phyloP scores from a whole-genome alignment of 306 rosid genomes.

The Luffa acutangula region DNA sequence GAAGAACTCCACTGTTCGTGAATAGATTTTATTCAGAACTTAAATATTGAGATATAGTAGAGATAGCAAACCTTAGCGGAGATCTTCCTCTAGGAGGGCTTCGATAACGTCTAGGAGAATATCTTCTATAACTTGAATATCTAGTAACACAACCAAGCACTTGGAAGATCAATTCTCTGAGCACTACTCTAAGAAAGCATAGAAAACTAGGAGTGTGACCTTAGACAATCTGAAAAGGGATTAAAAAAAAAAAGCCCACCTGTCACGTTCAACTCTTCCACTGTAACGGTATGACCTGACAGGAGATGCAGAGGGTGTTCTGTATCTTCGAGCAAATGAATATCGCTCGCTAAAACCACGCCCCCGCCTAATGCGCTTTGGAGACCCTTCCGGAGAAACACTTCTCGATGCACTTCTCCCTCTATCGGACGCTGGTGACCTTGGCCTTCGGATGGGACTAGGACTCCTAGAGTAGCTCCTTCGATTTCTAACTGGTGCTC shows the following conservation, averaged over 20 bases:
- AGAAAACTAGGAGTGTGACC: not conserved
- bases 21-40: not conserved
- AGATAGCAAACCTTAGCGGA: conserved; percentile 57
- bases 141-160: conserved; percentile 24
- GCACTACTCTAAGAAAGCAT: not conserved
- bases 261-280: conserved; percentile 79
- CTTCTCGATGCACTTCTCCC: conserved; percentile 78
- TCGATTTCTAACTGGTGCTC: conserved; percentile 44
- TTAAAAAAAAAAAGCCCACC: conserved; percentile 26
- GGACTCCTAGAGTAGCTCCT: conserved; percentile 82
- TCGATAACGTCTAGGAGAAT: conserved; percentile 83
- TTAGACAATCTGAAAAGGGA: not conserved
- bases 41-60: not conserved
- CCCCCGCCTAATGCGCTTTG: conserved; percentile 90
- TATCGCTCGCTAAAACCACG: conserved; percentile 92
- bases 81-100: conserved; percentile 84
- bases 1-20: not conserved
- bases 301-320: conserved; percentile 88
- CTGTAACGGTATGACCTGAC: conserved; percentile 73
- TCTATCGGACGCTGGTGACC: conserved; percentile 53
- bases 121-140: conserved; percentile 69
- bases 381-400: conserved; percentile 72
- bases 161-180: not conserved
- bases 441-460: conserved; percentile 59
- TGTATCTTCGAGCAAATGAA: conserved; percentile 87